These are phyloP conservation scores for Aeminium ludgeri DNA, from an alignment of 495 filamentous ascomycete species.

Conservation along the genomic window DNA sequence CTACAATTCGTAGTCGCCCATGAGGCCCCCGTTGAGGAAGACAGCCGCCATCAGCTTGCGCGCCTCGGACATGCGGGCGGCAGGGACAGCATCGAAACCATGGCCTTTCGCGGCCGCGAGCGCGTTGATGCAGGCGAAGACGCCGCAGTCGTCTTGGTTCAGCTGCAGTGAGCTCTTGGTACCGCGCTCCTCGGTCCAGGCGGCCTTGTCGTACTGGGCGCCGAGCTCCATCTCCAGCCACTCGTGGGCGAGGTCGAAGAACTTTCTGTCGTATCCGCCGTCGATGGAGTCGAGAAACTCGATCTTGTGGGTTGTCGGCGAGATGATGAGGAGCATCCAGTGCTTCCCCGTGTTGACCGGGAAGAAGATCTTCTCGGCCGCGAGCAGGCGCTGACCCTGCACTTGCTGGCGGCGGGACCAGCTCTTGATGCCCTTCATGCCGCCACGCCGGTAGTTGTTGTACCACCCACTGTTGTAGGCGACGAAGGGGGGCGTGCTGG, in stretches of 20 bases:
- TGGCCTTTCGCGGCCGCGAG: conserved; percentile 15
- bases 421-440: conserved; percentile 31
- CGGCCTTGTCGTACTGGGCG: conserved; percentile 34
- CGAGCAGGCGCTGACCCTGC: conserved; percentile 33
- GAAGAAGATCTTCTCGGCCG: conserved; percentile 44
- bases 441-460: conserved; percentile 39
- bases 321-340: conserved; percentile 56
- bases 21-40: conserved; percentile 14
- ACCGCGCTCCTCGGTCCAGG: conserved; percentile 61
- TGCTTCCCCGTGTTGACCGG: conserved; percentile 37
- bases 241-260: conserved; percentile 26
- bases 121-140: conserved; percentile 35
- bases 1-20: conserved; percentile 9
- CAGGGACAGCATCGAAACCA: conserved; percentile 5
- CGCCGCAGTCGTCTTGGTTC: conserved; percentile 66
- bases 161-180: conserved; percentile 35
- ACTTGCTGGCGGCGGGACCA: conserved; percentile 43
- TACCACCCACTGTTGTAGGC: conserved; percentile 57
- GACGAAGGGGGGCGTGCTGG: conserved; percentile 40
- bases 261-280: conserved; percentile 21
- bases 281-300: conserved; percentile 59
- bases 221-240: conserved; percentile 48
- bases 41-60: conserved; percentile 17
- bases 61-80: conserved; percentile 4
- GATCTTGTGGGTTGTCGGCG: conserved; percentile 43